Conservation (phyloP, 192 early-diverging fungal genomes). For the Backusella macrospora region DNA sequence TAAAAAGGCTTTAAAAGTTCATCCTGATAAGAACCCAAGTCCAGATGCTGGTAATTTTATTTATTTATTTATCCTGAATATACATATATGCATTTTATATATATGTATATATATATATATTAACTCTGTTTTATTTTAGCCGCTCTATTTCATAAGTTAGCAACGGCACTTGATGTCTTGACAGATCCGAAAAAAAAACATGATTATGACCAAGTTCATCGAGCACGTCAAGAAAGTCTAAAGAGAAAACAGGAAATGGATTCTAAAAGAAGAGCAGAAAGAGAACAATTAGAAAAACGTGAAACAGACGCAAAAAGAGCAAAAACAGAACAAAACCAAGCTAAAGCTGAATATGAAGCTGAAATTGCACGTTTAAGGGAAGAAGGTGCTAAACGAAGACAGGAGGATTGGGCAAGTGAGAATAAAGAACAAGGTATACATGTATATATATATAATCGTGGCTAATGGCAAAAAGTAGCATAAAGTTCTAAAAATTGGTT, state of each 20-base stretch:
- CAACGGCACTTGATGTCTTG: slow-evolving; percentile 49
- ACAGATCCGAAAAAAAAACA: slow-evolving; percentile 43
- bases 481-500: neutral
- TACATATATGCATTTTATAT: neutral
- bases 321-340: slow-evolving; percentile 43
- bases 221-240: slow-evolving; percentile 46
- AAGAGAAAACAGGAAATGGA: slow-evolving; percentile 50
- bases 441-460: neutral
- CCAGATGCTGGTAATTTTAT: slow-evolving; percentile 55
- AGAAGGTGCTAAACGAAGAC: slow-evolving; percentile 34
- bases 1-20: slow-evolving; percentile 72
- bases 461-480: slow-evolving; percentile 13
- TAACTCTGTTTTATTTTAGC: slow-evolving; percentile 33
- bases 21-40: slow-evolving; percentile 88
- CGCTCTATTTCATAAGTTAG: slow-evolving; percentile 47
- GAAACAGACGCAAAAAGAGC: slow-evolving; percentile 51
- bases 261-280: slow-evolving; percentile 43
- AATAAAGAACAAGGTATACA: slow-evolving; percentile 20
- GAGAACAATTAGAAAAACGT: slow-evolving; percentile 50
- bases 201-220: slow-evolving; percentile 42
- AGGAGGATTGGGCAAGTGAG: slow-evolving; percentile 33
- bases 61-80: neutral
- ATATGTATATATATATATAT: too few species aligned
- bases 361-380: slow-evolving; percentile 45
- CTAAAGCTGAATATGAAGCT: slow-evolving; percentile 39